These are phyloP conservation scores for Eimeria acervulina DNA, from an alignment of 169 alveolate genomes.

Conservation along the genomic window DNA sequence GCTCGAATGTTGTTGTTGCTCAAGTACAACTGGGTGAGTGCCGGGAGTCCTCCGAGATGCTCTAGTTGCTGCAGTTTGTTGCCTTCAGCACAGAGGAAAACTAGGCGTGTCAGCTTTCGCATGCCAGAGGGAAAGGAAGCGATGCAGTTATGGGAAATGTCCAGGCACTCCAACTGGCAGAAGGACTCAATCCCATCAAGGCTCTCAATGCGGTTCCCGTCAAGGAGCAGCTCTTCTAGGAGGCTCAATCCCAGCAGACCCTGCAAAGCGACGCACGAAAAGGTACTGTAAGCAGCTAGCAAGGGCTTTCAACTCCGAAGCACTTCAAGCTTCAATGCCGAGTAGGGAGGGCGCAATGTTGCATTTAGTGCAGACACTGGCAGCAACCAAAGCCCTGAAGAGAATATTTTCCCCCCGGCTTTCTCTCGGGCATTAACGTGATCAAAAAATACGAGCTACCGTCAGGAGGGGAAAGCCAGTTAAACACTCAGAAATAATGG, in stretches of 20 bases:
- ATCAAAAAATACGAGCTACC: background rate
- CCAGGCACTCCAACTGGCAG: slow-evolving; percentile 61
- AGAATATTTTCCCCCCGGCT: too few relatives aligned
- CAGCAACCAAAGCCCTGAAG: background rate
- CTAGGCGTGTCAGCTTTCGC: slow-evolving; percentile 52
- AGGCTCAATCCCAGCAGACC: slow-evolving; percentile 52
- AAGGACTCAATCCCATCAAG: slow-evolving; percentile 67
- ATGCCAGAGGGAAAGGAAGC: slow-evolving; percentile 57
- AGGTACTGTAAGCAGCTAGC: background rate
- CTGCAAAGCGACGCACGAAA: background rate
- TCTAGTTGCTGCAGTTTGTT: slow-evolving; percentile 71
- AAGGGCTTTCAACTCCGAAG: background rate
- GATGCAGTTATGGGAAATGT: slow-evolving; percentile 63
- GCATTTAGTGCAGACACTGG: background rate
- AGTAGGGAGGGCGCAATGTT: background rate
- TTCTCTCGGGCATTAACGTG: too few relatives aligned
- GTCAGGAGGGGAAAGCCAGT: background rate
- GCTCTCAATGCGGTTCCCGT: slow-evolving; percentile 56
- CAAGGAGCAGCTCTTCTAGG: slow-evolving; percentile 70
- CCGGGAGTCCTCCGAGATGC: slow-evolving; percentile 61
- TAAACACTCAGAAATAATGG: background rate
- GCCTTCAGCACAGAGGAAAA: slow-evolving; percentile 70
- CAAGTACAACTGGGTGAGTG: slow-evolving; percentile 64
- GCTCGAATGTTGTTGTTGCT: slow-evolving; percentile 59
- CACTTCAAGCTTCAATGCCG: background rate